Base-by-base conservation (phyloP, 805 yeast species). In the Cyberlindnera petersonii region DNA sequence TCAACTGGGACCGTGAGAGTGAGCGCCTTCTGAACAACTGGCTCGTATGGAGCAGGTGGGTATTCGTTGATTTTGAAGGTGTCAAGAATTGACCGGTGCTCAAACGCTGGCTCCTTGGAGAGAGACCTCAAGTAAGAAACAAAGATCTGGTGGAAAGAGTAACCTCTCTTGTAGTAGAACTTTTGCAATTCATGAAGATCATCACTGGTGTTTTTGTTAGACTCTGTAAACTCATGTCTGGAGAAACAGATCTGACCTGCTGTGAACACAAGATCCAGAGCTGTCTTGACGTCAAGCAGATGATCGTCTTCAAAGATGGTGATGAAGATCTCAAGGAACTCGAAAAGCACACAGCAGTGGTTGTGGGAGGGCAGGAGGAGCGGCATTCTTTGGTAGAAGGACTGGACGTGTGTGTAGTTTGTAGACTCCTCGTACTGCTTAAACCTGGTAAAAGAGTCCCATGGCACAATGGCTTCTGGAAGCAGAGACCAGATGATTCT, bases 161-260 rank as follows among this genome's bases (percentile, higher is more conserved):
- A 48, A 11, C 66, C 66, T 39, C 68, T 54, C 30, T 54, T 52
- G 34, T 53, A 52, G 43, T 62, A 64, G 19, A 63, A 58, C 31
- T 50, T 44, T 31, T 61, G 60, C 14, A 61, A 40, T n/a, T 53
- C 57, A 24, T 55, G 53, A 16, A 59, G 40, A 35, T 60, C 64
- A 30, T 59, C 63, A 22, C 53, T 48, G 26, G 37, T 33, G 10
- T 36, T 39, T 16, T 39, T 33, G 5, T 30, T 18, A 3, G 42
- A 14, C 9, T 44, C 39, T 11, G 21, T 39, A 31, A 51, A 51
- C 24, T 40, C 52, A 26, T 53, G 53, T 33, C 60, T 57, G 15
- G 50, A 48, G 45, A 64, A 63, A 33, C 66, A 61, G 21, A 64
- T 56, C 30, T 61, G 63, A 14, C 65, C 64, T 20, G 67, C 67